Percentiles rank a stretch among this genome's conserved stretches.
Evolutionary conservation across 2,329 filamentous ascomycete genomes (phyloP).

Genomic region (Nemania serpens): DNA sequence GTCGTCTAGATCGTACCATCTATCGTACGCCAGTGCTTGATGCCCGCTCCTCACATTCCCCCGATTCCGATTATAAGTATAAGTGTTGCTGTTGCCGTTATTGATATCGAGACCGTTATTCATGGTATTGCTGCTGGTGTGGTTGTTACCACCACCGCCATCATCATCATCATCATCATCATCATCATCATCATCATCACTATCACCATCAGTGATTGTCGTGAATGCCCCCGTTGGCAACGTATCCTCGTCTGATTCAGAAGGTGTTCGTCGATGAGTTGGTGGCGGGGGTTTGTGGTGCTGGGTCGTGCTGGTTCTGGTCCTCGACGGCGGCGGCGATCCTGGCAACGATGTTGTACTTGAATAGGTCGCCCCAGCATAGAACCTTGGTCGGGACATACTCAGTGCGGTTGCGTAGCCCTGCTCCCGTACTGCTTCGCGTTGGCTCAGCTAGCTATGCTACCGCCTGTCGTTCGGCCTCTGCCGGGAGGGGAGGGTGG

Average conservation of each 20-base stretch:
- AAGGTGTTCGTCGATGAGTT: conserved; percentile 11
- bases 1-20: conserved; percentile 4
- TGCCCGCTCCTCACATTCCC: neutral
- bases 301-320: neutral
- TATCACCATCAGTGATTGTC: neutral
- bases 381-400: conserved; percentile 21
- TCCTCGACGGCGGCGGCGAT: neutral
- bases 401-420: neutral
- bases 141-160: too few species aligned
- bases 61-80: conserved; percentile 22
- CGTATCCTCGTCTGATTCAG: conserved; percentile 4
- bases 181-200: too few species aligned
- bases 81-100: neutral
- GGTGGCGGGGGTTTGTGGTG: conserved; percentile 5
- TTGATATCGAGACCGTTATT: neutral
- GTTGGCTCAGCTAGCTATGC: neutral
- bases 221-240: conserved; percentile 7
- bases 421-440: neutral
- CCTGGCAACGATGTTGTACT: conserved; percentile 14
- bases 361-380: conserved; percentile 11
- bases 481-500: too few species aligned
- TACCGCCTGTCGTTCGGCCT: too few species aligned
- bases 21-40: conserved; percentile 6
- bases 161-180: too few species aligned
- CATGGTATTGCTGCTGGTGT: neutral